Conservation (phyloP, 176 grass and related monocot genomes). For the Miscanthus lutarioriparius region DNA sequence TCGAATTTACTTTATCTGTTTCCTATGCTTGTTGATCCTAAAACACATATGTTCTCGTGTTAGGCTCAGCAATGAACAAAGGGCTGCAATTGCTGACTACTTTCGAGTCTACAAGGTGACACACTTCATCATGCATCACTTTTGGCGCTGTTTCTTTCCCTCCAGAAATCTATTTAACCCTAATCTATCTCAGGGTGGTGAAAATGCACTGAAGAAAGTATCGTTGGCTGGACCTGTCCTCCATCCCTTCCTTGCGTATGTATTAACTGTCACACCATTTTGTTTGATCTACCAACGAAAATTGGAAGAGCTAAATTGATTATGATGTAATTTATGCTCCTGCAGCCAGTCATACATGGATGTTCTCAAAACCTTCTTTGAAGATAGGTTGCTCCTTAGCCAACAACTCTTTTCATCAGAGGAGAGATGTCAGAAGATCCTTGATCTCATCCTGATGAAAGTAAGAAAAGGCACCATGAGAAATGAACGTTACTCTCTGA, state of each 20-base stretch:
- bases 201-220: slow-evolving; percentile 83
- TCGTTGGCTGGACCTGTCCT: slow-evolving; percentile 68
- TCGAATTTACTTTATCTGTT: slow-evolving; percentile 2
- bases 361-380: slow-evolving; percentile 78
- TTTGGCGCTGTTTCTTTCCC: background rate
- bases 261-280: slow-evolving; percentile 5
- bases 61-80: slow-evolving; percentile 90
- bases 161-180: background rate
- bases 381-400: slow-evolving; percentile 63
- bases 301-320: slow-evolving; percentile 25
- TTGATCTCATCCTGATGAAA: slow-evolving; percentile 85
- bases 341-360: slow-evolving; percentile 85
- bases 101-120: slow-evolving; percentile 85
- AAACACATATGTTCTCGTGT: slow-evolving; percentile 25
- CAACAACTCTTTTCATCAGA: slow-evolving; percentile 78
- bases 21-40: slow-evolving; percentile 2
- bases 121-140: slow-evolving; percentile 9
- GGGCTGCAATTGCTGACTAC: slow-evolving; percentile 83
- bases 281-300: slow-evolving; percentile 13
- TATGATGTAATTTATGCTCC: slow-evolving; percentile 8
- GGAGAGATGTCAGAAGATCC: slow-evolving; percentile 82
- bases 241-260: slow-evolving; percentile 88
- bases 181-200: slow-evolving; percentile 63
- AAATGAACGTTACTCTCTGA: background rate
- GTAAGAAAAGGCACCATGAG: slow-evolving; percentile 39